A percentile compares a stretch with the other conserved stretches of the same genome.
These are phyloP conservation scores for Aspergillus awamori DNA, from an alignment of 2,329 filamentous ascomycete species.

Conservation along the genomic window DNA sequence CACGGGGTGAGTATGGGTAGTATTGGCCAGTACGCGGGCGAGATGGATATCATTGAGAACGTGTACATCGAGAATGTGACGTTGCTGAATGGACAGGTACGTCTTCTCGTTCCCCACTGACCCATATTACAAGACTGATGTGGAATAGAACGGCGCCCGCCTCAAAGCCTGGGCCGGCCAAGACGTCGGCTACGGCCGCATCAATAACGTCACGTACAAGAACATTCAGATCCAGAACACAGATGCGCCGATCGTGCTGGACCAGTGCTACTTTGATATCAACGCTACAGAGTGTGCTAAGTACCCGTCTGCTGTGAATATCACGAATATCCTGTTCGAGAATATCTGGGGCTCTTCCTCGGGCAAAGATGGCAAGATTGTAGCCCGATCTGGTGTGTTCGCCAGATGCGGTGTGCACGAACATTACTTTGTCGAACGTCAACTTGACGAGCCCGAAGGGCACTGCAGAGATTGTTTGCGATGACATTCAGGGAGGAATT, in stretches of 20 bases:
- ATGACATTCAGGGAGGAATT: constrained; percentile 49
- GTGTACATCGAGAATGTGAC: constrained; percentile 64
- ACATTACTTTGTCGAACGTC: constrained; percentile 59
- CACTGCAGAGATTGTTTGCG: constrained; percentile 53
- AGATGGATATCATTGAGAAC: constrained; percentile 59
- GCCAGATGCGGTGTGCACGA: constrained; percentile 59
- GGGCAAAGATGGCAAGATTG: constrained; percentile 58
- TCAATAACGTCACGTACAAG: constrained; percentile 65
- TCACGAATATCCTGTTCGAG: constrained; percentile 62
- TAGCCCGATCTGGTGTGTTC: constrained; percentile 61
- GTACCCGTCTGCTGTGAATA: constrained; percentile 61
- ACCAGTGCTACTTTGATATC: constrained; percentile 66
- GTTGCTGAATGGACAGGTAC: constrained; percentile 53
- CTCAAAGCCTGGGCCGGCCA: constrained; percentile 65
- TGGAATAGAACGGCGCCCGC: constrained; percentile 57
- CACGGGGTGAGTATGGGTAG: constrained; percentile 62
- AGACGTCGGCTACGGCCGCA: constrained; percentile 61
- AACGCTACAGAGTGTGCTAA: constrained; percentile 54
- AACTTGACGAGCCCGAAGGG: constrained; percentile 56
- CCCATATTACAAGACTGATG: not conserved
- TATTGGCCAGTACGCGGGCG: constrained; percentile 60
- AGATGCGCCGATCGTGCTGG: constrained; percentile 60
- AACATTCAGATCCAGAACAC: constrained; percentile 63
- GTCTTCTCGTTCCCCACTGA: not conserved
- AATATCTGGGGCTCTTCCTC: constrained; percentile 62